Evolutionary conservation across 129 eudicot genomes (phyloP), one percentile per base, ranked within the genome.

Genomic region (Helichrysum umbraculigerum): DNA sequence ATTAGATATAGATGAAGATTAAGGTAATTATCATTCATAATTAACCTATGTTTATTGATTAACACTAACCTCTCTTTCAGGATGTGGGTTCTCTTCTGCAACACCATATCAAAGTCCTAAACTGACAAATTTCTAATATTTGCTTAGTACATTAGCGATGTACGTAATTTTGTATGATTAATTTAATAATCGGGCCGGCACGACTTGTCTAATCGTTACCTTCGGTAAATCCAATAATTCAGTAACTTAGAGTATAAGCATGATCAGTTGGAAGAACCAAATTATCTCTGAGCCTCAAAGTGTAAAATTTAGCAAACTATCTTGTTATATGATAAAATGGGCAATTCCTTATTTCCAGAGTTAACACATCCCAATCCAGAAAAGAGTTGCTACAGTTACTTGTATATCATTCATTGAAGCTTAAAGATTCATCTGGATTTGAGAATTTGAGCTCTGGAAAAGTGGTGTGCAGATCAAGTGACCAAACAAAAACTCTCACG

Each of bases 401-500:
- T 30, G 42, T 32, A 34, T 6, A 32, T 32, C 9, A 64, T 64
- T 42, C 4, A 32, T 2, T 32, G 17, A 32, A 32, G 22, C 8
- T 64, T 15, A 44, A 64, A 30, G 5, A 64, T n/a, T 32, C 15
- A 22, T 64, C 11, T 64, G 39, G 69, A 30, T 64, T 63, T 64
- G n/a, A n/a, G 10, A 32, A 29, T 15, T 64, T 64, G 3, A 64
- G 69, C 11, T 16, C 19, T 16, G 69, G 44, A 69, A 68, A 59
- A 21, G 29, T 30, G 16, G 74, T 80, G 80, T 69, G 83, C 62
- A 58, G 67, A 58, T 39, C 9, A 58, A 57, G 71, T 68, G 69
- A 68, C 71, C 73, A 76, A 59, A 68, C 42, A 80, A 69, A 28
- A 54, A 32, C 54, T 75, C 34, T 52, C 47, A 76, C 69, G 44